Evolutionary conservation across 495 filamentous ascomycete species (phyloP), one percentile per base, ranked within the genome.

Genomic region (Penicillium silybi): DNA sequence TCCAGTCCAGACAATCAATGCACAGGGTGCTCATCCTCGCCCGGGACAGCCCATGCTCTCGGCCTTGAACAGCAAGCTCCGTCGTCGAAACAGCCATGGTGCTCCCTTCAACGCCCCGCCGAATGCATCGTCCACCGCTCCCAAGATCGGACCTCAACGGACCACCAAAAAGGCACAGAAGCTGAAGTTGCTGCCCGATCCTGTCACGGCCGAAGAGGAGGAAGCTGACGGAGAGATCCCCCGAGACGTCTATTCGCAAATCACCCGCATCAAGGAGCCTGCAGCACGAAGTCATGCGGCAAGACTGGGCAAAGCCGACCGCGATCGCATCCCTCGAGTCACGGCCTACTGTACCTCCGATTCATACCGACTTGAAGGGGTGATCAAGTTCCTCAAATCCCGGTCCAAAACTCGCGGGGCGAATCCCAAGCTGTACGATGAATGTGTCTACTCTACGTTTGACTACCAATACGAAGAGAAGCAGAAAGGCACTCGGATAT

Each of bases 91-190:
- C 59, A 92, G 88, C 67, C 83, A 88, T 62, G 86, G 87, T 25
- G 81, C 89, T 51, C 78, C 84, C 6, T 69, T 77, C 8, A 64
- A 69, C 25, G 52, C 78, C 5, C 49, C 69, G 8, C 61, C 62
- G 18, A 69, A 75, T 8, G 64, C 77, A 1, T 73, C 71, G 1
- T 54, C 75, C 37, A 39, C 37, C 3, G 71, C 79, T 6, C 73
- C 85, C 9, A 98, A 98, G 73, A 92, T 97, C 46, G 93, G 93
- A 4, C 90, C 95, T 7, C 93, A 97, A 59, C 74, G 93, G 66
- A 97, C 92, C 39, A 95, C 90, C 25, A 93, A 95, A 66, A 96
- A 87, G 49, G 88, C 89, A 1, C 90, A 97, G 74, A 98, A 98
- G 70, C 78, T 98, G 45, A 98, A 98, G 69, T 78, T 97, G 15